Evolutionary conservation across 805 yeast species (phyloP), one percentile per base, ranked within the genome.

Genomic region (Zygosaccharomyces siamensis): DNA sequence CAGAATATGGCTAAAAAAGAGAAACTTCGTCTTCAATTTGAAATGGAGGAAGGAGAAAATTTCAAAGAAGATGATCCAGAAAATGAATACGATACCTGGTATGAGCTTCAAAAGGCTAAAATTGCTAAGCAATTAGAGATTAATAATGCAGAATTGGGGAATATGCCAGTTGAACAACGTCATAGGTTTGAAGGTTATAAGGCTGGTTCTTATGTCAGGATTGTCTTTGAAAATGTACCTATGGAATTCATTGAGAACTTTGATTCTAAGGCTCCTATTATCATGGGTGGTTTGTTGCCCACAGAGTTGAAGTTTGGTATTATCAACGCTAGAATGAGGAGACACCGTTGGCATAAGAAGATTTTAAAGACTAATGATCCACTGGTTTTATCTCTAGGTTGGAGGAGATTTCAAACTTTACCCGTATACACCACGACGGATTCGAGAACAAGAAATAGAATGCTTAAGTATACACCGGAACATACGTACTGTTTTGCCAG

Each of bases 341-440:
- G 97, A 70, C 99, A 93, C 67, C 83, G 99, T 74, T 93, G 99
- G 99, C 97, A 93, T 71, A 92, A 89, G 65, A 89, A 89, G 76
- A 88, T 95, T 50, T 75, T 93, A 60, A 93, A 93, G 69, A 81
- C 97, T 7, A 95, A 89, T 63, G 99, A 93, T 71, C 99, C 99
- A 1, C 75, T 95, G 56, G 89, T 93, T 47, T 67, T 93, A 43
- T 92, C 98, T 0, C 71, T 93, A 38, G 99, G 99, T 33, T 93
- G 99, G 99, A 82, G 99, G 73, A 78, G 99, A 68, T 95, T 93
- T 73, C 99, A 93, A 70, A 90, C 99, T 0, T 72, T 92, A 47
- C 99, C 99, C 7, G 78, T 93, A 23, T 93, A 90, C 67, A 90
- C 99, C 3, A 93, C 99, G 0, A 82, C 96, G 5, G 99, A 93